phyloP scores from a whole-genome alignment of 345 rosid genomes.

The Punica granatum region DNA sequence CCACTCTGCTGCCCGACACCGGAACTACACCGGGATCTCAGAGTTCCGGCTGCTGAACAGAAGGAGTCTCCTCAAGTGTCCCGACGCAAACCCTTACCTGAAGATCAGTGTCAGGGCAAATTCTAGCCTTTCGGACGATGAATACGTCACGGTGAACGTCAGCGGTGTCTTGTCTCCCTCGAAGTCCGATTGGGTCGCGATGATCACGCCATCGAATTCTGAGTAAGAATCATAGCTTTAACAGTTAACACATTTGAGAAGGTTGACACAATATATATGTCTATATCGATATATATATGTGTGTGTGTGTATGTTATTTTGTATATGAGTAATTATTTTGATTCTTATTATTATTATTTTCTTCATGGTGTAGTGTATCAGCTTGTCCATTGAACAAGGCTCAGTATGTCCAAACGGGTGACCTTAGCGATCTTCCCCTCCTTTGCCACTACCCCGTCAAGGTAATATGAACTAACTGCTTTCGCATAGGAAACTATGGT shows the following conservation, averaged over 20 bases:
- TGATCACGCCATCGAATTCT: constrained; percentile 53
- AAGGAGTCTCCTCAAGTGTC: constrained; percentile 27
- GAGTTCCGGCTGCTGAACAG: constrained; percentile 47
- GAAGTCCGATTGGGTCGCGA: constrained; percentile 46
- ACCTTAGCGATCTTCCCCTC: constrained; percentile 41
- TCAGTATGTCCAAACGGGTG: constrained; percentile 52
- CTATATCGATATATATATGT: not conserved
- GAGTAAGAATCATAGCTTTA: too few relatives aligned
- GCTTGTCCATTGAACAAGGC: constrained; percentile 23
- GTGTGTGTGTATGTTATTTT: too few relatives aligned
- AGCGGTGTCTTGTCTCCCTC: constrained; percentile 38
- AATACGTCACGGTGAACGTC: constrained; percentile 34
- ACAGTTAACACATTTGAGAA: too few relatives aligned
- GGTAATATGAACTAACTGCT: constrained; percentile 22
- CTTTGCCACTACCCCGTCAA: constrained; percentile 75
- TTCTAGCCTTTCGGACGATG: constrained; percentile 25
- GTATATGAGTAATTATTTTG: too few relatives aligned
- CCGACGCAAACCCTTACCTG: constrained; percentile 17
- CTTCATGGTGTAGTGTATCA: constrained; percentile 23
- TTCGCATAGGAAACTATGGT: too few relatives aligned
- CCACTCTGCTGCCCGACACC: constrained; percentile 25
- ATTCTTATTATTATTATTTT: not conserved
- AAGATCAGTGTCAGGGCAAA: constrained; percentile 17
- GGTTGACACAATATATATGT: not conserved
- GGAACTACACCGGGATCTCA: constrained; percentile 37